Conservation (phyloP, 345 rosid genomes). For the Lagerstroemia speciosa region DNA sequence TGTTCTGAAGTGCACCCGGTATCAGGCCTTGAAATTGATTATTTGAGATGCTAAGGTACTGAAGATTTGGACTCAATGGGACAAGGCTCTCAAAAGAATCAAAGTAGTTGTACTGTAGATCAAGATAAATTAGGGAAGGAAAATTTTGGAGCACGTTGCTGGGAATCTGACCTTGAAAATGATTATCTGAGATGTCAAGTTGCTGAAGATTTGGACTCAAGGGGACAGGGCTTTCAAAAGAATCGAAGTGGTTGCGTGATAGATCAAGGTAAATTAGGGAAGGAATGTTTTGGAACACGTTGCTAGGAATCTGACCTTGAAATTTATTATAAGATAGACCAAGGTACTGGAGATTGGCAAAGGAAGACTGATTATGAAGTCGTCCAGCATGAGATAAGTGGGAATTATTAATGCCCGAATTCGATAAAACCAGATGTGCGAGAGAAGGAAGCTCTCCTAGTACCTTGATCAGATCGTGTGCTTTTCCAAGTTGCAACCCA, state of each 20-base stretch:
- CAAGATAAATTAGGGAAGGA: no score
- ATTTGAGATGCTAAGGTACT: neutral
- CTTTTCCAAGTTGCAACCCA: neutral
- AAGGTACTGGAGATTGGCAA: neutral
- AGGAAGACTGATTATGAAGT: neutral
- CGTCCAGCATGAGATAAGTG: neutral
- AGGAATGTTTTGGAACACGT: neutral
- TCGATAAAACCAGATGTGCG: neutral
- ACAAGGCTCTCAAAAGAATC: no score
- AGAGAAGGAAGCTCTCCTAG: neutral
- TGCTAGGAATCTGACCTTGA: neutral
- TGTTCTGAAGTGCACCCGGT: neutral
- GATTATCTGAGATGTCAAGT: no score
- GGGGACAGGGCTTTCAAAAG: no score
- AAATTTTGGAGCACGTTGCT: no score
- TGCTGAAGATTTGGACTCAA: no score
- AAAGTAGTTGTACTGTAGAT: no score
- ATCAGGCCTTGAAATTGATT: neutral
- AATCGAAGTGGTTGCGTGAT: no score
- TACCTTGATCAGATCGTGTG: neutral
- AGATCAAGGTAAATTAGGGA: neutral
- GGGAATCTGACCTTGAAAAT: no score
- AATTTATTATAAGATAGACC: neutral
- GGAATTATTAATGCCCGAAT: neutral
- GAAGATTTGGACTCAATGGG: neutral